Evolutionary conservation across 495 filamentous ascomycete species (phyloP).

Genomic region (Annulohypoxylon nitens): DNA sequence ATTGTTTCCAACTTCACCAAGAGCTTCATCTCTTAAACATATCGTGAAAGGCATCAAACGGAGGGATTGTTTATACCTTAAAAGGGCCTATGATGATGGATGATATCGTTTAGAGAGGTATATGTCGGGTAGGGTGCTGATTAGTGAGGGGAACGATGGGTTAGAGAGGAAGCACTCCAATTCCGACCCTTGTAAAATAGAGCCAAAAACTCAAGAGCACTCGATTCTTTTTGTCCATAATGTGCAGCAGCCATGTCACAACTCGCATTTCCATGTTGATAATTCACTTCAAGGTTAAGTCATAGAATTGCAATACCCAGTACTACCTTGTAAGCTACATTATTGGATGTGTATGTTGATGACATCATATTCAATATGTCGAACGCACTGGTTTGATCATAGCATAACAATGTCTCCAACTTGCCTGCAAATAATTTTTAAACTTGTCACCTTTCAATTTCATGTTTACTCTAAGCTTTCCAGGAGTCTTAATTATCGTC

Average conservation of each 20-base stretch:
- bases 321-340: neutral
- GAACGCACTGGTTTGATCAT: slow-evolving; percentile 32
- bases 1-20: slow-evolving; percentile 87
- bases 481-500: neutral
- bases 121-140: slow-evolving; percentile 57
- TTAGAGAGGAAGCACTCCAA: slow-evolving; percentile 55
- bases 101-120: slow-evolving; percentile 60
- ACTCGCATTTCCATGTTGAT: slow-evolving; percentile 1
- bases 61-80: slow-evolving; percentile 65
- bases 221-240: slow-evolving; percentile 60
- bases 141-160: slow-evolving; percentile 53
- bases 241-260: neutral
- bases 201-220: slow-evolving; percentile 60
- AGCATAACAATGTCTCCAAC: slow-evolving; percentile 26
- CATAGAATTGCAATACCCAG: too few species aligned
- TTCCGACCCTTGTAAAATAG: slow-evolving; percentile 63
- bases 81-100: slow-evolving; percentile 49
- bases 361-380: slow-evolving; percentile 45
- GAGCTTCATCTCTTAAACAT: slow-evolving; percentile 76
- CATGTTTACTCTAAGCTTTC: neutral
- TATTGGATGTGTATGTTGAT: slow-evolving; percentile 29
- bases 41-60: slow-evolving; percentile 49
- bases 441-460: neutral
- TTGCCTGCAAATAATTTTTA: neutral
- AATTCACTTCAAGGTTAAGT: neutral